phyloP scores from a whole-genome alignment of 352 stramenopile genomes.

The Globisporangium nagaii region DNA sequence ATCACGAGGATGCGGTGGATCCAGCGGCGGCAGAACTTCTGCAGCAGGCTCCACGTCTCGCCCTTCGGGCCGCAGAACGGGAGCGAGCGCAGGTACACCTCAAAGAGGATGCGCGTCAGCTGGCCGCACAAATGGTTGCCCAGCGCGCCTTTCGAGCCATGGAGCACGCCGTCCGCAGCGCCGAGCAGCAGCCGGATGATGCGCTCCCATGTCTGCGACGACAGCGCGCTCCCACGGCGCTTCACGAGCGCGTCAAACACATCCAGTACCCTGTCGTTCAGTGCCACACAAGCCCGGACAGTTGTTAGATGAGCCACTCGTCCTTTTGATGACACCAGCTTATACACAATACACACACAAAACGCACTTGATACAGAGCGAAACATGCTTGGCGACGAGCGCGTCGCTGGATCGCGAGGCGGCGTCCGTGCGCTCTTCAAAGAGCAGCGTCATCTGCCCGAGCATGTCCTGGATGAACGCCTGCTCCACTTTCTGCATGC shows the following conservation, averaged over 20 bases:
- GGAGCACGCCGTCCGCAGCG: conserved; percentile 66
- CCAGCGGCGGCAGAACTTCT: conserved; percentile 85
- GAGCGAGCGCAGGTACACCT: conserved; percentile 74
- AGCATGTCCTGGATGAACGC: conserved; percentile 84
- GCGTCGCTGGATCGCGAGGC: conserved; percentile 20
- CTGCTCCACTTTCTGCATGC: conserved; percentile 83
- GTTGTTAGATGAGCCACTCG: background rate
- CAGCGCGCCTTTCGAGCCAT: conserved; percentile 66
- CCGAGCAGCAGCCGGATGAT: conserved; percentile 78
- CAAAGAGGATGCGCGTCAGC: conserved; percentile 71
- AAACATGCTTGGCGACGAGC: conserved; percentile 64
- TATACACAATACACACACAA: too few species aligned
- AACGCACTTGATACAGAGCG: conserved; percentile 62
- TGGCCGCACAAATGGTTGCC: conserved; percentile 72
- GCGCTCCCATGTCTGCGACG: conserved; percentile 77
- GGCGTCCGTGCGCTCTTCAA: conserved; percentile 61
- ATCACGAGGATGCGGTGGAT: conserved; percentile 84
- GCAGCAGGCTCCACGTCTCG: conserved; percentile 73
- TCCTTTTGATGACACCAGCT: background rate
- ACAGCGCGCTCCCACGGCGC: conserved; percentile 48
- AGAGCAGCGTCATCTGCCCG: conserved; percentile 84
- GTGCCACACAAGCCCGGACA: background rate
- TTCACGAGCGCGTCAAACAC: conserved; percentile 75
- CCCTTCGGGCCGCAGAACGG: conserved; percentile 58
- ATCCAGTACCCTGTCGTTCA: conserved; percentile 52